phyloP scores from a whole-genome alignment of 1,284 basidiomycete species.

The Ceratobasidium sp. region DNA sequence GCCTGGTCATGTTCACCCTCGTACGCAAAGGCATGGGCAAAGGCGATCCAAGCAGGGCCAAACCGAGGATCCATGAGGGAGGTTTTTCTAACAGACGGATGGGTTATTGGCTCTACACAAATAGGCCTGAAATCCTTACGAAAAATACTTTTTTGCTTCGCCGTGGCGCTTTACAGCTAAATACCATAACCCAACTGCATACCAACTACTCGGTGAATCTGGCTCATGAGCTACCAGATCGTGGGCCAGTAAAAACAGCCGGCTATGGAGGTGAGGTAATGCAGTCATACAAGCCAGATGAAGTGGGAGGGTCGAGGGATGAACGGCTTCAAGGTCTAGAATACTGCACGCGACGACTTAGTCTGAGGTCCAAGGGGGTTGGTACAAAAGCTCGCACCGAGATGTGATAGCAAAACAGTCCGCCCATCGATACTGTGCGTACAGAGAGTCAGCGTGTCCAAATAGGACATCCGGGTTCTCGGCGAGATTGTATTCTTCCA shows the following conservation, averaged over 20 bases:
- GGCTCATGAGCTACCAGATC: conserved; percentile 94
- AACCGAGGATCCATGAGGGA: conserved; percentile 97
- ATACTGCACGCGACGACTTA: conserved; percentile 62
- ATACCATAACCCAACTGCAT: conserved; percentile 98
- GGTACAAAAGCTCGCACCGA: conserved; percentile 58
- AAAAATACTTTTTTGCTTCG: conserved; percentile 90
- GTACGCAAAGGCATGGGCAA: conserved; percentile 94
- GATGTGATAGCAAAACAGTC: conserved; percentile 91
- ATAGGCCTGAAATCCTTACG: conserved; percentile 56
- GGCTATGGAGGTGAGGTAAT: conserved; percentile 85
- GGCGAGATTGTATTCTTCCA: conserved; percentile 77
- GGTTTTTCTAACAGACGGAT: conserved; percentile 71
- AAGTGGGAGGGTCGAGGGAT: conserved; percentile 85
- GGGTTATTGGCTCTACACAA: too few relatives aligned
- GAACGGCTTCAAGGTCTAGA: conserved; percentile 77
- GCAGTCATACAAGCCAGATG: conserved; percentile 99
- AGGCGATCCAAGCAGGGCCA: conserved; percentile 95
- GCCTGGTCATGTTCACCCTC: conserved; percentile 99
- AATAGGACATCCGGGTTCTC: conserved; percentile 93
- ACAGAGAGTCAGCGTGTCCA: conserved; percentile 90
- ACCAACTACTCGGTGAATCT: conserved; percentile 93
- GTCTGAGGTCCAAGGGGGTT: not conserved
- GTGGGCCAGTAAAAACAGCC: conserved; percentile 94
- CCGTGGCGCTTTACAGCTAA: conserved; percentile 83
- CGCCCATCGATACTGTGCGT: conserved; percentile 86